These are phyloP conservation scores for Metschnikowia anglica DNA, from an alignment of 805 yeast genomes.

Conservation along the genomic window DNA sequence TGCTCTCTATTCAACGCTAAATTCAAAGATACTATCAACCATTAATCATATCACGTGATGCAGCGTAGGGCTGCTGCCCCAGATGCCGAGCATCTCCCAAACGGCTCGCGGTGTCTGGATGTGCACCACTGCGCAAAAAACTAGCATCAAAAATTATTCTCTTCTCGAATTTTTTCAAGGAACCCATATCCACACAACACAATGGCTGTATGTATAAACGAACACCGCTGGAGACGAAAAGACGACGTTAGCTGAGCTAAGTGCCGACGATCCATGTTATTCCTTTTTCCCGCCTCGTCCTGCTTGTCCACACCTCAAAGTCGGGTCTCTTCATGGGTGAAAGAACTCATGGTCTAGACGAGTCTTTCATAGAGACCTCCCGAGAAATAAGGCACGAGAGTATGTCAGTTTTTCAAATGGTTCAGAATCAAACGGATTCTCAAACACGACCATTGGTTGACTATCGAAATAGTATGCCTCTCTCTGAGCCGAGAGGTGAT, in stretches of 20 bases:
- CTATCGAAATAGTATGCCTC: too few species aligned
- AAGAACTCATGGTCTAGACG: too few species aligned
- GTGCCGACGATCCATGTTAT: background rate
- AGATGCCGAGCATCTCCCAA: background rate
- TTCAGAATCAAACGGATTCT: too few species aligned
- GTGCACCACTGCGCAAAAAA: conserved; percentile 10
- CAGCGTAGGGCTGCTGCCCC: conserved; percentile 21
- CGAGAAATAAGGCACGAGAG: too few species aligned
- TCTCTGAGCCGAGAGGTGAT: too few species aligned
- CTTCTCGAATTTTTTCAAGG: conserved; percentile 3
- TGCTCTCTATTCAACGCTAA: background rate
- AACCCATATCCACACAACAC: conserved; percentile 18
- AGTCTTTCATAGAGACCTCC: too few species aligned
- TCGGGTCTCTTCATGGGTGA: too few species aligned
- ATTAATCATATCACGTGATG: conserved; percentile 4
- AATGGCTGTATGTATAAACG: conserved; percentile 24
- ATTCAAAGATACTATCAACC: background rate
- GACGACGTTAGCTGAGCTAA: too few species aligned
- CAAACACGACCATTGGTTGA: too few species aligned
- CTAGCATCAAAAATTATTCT: conserved; percentile 10
- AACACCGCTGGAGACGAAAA: conserved; percentile 1
- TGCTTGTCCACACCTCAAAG: too few species aligned
- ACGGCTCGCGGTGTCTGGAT: conserved; percentile 7
- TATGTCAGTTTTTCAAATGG: too few species aligned
- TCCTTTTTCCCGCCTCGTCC: background rate